Evolutionary conservation across 2,329 filamentous ascomycete species (phyloP).

Genomic region (Curvularia eragrostidis): DNA sequence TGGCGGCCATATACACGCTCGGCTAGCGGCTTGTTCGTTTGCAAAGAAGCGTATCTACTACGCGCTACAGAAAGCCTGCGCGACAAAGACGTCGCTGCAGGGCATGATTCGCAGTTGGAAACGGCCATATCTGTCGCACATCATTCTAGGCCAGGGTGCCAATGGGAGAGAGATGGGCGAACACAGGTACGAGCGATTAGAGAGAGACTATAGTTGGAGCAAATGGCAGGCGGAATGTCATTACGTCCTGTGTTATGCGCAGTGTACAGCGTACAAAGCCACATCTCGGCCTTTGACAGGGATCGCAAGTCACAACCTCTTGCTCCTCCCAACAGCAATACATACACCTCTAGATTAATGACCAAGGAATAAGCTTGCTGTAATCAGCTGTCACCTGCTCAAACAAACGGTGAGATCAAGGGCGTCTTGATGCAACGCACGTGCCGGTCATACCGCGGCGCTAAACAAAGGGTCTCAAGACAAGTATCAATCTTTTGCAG

Average conservation of each 20-base stretch:
- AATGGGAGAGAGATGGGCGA: not conserved
- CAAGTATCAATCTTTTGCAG: not conserved
- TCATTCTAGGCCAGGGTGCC: not conserved
- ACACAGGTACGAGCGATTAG: not conserved
- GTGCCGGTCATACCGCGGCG: slow-evolving; percentile 1
- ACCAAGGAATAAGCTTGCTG: slow-evolving; percentile 5
- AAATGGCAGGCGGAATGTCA: slow-evolving; percentile 7
- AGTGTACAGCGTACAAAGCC: slow-evolving; percentile 8
- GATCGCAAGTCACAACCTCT: slow-evolving; percentile 1
- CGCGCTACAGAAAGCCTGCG: slow-evolving; percentile 12
- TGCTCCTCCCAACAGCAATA: slow-evolving; percentile 5
- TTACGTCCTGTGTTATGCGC: slow-evolving; percentile 13
- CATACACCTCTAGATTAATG: slow-evolving; percentile 12
- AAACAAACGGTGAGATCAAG: slow-evolving; percentile 3
- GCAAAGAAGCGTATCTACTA: slow-evolving; percentile 21
- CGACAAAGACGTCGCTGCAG: slow-evolving; percentile 25
- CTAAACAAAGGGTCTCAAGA: slow-evolving; percentile 6
- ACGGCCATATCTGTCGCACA: slow-evolving; percentile 1
- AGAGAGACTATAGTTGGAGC: not conserved
- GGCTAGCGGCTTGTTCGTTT: slow-evolving; percentile 28
- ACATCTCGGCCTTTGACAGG: slow-evolving; percentile 3
- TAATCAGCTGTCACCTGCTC: slow-evolving; percentile 7
- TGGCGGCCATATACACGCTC: slow-evolving; percentile 31
- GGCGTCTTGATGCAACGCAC: not conserved
- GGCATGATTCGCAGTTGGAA: slow-evolving; percentile 17